Evolutionary conservation across 495 filamentous ascomycete genomes (phyloP).

Genomic region (Hyaloscypha bicolor): DNA sequence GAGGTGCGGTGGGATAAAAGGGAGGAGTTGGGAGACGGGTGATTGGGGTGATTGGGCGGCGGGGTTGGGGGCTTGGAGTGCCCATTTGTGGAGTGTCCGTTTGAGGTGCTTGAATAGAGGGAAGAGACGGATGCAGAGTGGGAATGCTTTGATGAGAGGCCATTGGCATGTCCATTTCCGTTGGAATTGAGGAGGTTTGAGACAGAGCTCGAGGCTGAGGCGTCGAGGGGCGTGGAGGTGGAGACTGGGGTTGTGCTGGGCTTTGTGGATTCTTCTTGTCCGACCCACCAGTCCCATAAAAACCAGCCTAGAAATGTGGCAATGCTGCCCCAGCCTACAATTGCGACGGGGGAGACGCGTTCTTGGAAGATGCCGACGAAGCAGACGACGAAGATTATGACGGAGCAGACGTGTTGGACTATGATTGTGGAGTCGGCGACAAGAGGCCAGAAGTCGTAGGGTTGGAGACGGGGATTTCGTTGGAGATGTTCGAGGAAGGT

Average conservation of each 20-base stretch:
- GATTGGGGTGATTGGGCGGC: constrained; percentile 32
- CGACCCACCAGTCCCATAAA: constrained; percentile 88
- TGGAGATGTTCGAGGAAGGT: constrained; percentile 96
- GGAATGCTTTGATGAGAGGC: constrained; percentile 34
- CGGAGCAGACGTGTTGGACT: constrained; percentile 92
- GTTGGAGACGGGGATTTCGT: constrained; percentile 88
- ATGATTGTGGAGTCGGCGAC: constrained; percentile 96
- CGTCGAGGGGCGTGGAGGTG: constrained; percentile 32
- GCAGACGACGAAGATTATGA: constrained; percentile 90
- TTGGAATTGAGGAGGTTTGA: constrained; percentile 36
- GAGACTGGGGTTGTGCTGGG: constrained; percentile 31
- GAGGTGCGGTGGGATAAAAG: constrained; percentile 61
- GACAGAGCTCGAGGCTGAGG: constrained; percentile 44
- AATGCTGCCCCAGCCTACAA: constrained; percentile 81
- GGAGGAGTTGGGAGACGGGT: constrained; percentile 26
- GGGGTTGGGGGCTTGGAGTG: neutral
- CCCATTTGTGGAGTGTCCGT: too few species aligned
- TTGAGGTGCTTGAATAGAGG: constrained; percentile 23
- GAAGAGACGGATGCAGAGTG: constrained; percentile 32
- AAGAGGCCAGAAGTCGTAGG: constrained; percentile 97
- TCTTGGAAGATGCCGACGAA: constrained; percentile 90
- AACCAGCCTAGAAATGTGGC: constrained; percentile 88
- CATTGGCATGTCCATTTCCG: neutral
- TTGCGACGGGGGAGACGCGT: constrained; percentile 79
- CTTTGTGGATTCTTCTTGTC: constrained; percentile 52